A percentile compares a stretch with the other conserved stretches of the same genome.
Evolutionary conservation across 2,329 filamentous ascomycete genomes (phyloP).

Genomic region (Metarhizium humberi): DNA sequence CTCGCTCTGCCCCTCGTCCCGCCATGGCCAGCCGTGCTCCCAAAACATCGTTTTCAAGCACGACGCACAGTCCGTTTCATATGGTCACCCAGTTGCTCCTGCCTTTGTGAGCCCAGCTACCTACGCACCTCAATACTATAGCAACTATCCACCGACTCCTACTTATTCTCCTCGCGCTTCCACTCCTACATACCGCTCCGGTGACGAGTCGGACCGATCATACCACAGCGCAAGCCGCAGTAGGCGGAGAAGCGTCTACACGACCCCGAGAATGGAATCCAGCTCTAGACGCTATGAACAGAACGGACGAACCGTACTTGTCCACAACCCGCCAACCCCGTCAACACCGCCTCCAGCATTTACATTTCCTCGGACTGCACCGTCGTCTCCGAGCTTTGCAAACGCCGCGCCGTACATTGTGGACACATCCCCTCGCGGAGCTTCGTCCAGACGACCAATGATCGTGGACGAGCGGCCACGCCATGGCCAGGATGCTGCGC

Average conservation of each 20-base stretch:
- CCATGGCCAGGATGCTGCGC: conserved; percentile 11
- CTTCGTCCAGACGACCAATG: conserved; percentile 21
- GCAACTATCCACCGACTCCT: conserved; percentile 31
- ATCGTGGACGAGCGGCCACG: conserved; percentile 28
- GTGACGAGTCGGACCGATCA: conserved; percentile 27
- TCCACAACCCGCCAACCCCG: conserved; percentile 35
- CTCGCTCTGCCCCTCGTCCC: conserved; percentile 29
- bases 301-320: conserved; percentile 33
- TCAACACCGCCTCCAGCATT: conserved; percentile 36
- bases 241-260: conserved; percentile 26
- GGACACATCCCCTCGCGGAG: conserved; percentile 14
- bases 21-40: conserved; percentile 31
- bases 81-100: conserved; percentile 17
- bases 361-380: conserved; percentile 28
- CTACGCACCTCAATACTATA: conserved; percentile 13
- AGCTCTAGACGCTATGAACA: conserved; percentile 19
- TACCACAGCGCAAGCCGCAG: conserved; percentile 20
- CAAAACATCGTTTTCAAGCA: conserved; percentile 31
- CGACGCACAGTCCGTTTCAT: conserved; percentile 25
- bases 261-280: conserved; percentile 26
- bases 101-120: neutral
- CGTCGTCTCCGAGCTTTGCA: conserved; percentile 25
- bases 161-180: conserved; percentile 21
- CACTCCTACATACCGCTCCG: conserved; percentile 25
- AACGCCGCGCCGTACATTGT: conserved; percentile 15